Base-by-base conservation (phyloP, 129 eudicot species). In the Centella asiatica region DNA sequence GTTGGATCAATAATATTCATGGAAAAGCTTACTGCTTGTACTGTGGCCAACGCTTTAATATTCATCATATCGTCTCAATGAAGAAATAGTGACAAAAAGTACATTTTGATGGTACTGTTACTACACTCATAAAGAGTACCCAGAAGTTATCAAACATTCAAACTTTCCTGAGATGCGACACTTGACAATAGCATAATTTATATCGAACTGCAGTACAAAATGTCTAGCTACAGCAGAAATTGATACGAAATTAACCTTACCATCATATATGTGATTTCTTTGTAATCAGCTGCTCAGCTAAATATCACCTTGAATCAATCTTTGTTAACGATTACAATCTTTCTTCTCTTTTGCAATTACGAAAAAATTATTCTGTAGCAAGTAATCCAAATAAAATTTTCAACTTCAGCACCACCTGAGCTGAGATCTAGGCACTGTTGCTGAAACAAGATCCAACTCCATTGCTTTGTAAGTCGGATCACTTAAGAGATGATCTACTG, bases 401-500 rank as follows among this genome's bases (percentile, higher is more conserved):
- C 4, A 1, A 52, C 20, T 18, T 5, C 3, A 6, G 6, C 1
- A 25, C 20, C 1, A 27, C 28, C 34, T 13, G 11, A 14, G 6
- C 8, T 4, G 37, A 24, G 11, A 42, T 42, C 47, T 15, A n/a
- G 46, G 46, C 46, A 42, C 4, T 11, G 8, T 44, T 15, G 44
- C 44, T 32, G 18, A 56, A 29, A 56, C 24, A 17, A n/a, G 42
- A 56, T 18, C 27, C 36, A 53, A 53, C 36, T 52, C 23, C 25
- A 6, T 7, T 56, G 31, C 20, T 24, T 20, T 19, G 29, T 26
- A 27, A 31, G 29, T 34, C 4, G 31, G 28, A 4, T 20, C 45
- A 4, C 28, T 58, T 25, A 34, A 40, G 14, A 20, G 63, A 58
- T 34, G 80, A 62, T 69, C 68, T 74, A n/a, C 25, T 24, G 27